Percentiles rank a stretch among this genome's conserved stretches.
These are phyloP conservation scores for Populus tomentosa DNA, from an alignment of 441 rosid species.

Conservation along the genomic window DNA sequence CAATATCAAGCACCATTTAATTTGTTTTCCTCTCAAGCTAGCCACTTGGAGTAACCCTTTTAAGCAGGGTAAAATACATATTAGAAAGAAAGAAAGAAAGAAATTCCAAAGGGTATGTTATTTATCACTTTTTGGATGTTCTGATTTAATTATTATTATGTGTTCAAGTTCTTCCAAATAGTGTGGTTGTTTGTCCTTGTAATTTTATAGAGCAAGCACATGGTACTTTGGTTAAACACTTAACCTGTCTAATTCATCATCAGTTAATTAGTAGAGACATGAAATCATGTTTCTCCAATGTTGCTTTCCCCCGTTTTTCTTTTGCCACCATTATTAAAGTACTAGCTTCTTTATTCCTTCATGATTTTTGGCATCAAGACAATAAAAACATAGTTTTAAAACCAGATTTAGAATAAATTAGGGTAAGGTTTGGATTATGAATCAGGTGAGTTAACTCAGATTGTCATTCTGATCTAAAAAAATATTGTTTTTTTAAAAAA, in stretches of 20 bases:
- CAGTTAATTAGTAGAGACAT: conserved; percentile 13
- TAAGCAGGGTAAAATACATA: neutral
- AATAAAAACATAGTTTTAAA: conserved; percentile 9
- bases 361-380: conserved; percentile 19
- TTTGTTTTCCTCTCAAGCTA: conserved; percentile 32
- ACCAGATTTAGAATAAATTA: too few relatives aligned
- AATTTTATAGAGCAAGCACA: conserved; percentile 28
- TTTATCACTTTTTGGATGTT: conserved; percentile 13
- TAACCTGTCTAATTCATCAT: conserved; percentile 13
- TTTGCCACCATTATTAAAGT: neutral
- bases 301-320: conserved; percentile 21
- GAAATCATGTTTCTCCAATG: conserved; percentile 36
- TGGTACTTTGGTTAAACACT: conserved; percentile 23
- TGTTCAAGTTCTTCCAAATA: conserved; percentile 2
- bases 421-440: too few relatives aligned
- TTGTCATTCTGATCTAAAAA: too few relatives aligned
- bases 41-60: conserved; percentile 25
- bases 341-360: conserved; percentile 24
- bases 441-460: fast-evolving
- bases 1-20: neutral
- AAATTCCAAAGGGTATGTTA: conserved; percentile 25
- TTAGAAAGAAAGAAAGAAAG: conserved; percentile 1
- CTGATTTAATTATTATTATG: conserved; percentile 15
- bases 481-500: too few relatives aligned
- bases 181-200: conserved; percentile 13